Base-by-base conservation (phyloP, 164 flowering plant genomes). In the Nymphaea colorata region DNA sequence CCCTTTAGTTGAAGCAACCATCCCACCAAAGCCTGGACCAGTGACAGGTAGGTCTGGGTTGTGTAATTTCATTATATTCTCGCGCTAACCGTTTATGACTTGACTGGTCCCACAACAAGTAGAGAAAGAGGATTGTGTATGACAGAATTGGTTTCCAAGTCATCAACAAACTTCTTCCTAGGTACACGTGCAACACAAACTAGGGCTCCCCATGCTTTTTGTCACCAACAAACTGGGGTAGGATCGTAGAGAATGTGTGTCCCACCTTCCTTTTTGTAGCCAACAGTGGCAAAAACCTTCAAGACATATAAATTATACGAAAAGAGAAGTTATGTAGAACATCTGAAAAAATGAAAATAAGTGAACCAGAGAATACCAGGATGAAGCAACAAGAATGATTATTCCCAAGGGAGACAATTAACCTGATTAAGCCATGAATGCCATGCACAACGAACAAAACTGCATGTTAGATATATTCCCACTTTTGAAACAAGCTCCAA, bases 101-200 rank as follows among this genome's bases (percentile, higher is more conserved):
- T 18, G 97, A 98, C 71, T 85, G 93, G 77, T 95, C 98, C 85
- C 98, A 89, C 70, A 92, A 92, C 68, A 92, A 70, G 99, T 16
- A 95, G 80, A 66, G 99, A 96, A 83, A 92, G 98, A 66, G 99
- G 99, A 73, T 95, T 95, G 81, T 95, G 99, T 70, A 94, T 85
- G 57, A 85, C 87, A 64, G 88, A 96, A 36, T 82, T 77, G n/a
- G 77, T 80, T 82, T 86, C 85, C 68, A 88, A 95, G 79, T 95
- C 99, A 79, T 92, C 96, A 5, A 90, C 69, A 42, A 94, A 90
- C 71, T 88, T 85, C 74, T 87, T 90, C 90, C 99, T 82, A 25
- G 99, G 98, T 61, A 96, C 98, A 66, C 96, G 97, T 17, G 91
- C 91, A 73, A 95, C 97, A 80, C 98, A 92, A 4, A 87, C 98